A percentile compares a stretch with the other conserved stretches of the same genome.
Conservation (phyloP, 2,329 filamentous ascomycete species). For the Sphaerulina musiva region DNA sequence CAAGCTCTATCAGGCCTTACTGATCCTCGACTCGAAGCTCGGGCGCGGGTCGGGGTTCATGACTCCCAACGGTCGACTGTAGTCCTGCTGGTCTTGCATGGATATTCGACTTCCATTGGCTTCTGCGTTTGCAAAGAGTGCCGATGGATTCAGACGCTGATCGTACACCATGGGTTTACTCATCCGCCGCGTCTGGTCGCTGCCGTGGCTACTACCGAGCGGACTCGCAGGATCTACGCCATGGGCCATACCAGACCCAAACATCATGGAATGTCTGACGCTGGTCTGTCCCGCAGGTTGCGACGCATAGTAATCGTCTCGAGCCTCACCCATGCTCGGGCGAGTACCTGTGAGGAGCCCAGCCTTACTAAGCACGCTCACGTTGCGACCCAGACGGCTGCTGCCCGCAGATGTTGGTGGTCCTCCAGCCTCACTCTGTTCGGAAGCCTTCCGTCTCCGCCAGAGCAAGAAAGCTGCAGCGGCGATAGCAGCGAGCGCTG, state of each 20-base stretch:
- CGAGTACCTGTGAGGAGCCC: slow-evolving; percentile 37
- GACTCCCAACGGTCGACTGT: slow-evolving; percentile 42
- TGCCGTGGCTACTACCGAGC: slow-evolving; percentile 26
- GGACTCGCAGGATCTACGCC: slow-evolving; percentile 30
- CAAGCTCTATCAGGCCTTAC: not conserved
- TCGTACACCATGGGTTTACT: slow-evolving; percentile 44
- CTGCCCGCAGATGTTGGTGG: slow-evolving; percentile 5
- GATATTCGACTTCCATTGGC: slow-evolving; percentile 44
- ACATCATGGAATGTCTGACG: slow-evolving; percentile 31
- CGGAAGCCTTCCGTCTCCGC: slow-evolving; percentile 29
- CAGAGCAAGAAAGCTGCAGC: slow-evolving; percentile 37
- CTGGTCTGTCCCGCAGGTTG: slow-evolving; percentile 25
- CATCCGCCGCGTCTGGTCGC: slow-evolving; percentile 29
- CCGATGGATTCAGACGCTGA: slow-evolving; percentile 44
- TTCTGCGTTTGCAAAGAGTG: slow-evolving; percentile 39
- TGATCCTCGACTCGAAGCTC: slow-evolving; percentile 28
- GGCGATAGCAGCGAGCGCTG: slow-evolving; percentile 34
- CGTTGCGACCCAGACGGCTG: slow-evolving; percentile 34
- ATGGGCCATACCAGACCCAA: slow-evolving; percentile 22
- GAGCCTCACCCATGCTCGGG: slow-evolving; percentile 26
- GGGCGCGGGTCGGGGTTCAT: slow-evolving; percentile 32
- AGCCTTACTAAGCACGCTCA: slow-evolving; percentile 44
- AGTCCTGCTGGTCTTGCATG: slow-evolving; percentile 45
- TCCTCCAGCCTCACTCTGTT: slow-evolving; percentile 10
- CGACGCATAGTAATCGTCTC: slow-evolving; percentile 18